Evolutionary conservation across 2,329 filamentous ascomycete species (phyloP).

Genomic region (Apiospora arundinis): DNA sequence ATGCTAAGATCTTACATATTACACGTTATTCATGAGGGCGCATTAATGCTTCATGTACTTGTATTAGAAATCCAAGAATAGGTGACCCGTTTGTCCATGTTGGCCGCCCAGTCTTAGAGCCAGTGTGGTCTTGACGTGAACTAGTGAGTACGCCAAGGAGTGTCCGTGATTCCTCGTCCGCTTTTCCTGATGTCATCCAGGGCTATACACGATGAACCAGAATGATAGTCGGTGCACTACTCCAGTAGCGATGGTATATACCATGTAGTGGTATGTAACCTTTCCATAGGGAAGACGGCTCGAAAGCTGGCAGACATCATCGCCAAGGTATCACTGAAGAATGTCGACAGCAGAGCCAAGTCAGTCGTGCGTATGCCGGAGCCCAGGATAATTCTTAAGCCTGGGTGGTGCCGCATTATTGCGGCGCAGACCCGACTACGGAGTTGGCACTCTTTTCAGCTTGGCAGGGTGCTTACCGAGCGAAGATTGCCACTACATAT

Average conservation of each 20-base stretch:
- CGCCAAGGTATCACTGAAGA: neutral
- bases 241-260: neutral
- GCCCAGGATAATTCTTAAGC: neutral
- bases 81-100: neutral
- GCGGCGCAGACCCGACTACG: neutral
- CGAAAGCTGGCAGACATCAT: neutral
- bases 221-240: slow-evolving; percentile 5
- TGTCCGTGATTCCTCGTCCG: slow-evolving; percentile 8
- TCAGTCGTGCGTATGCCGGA: neutral
- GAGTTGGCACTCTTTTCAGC: neutral
- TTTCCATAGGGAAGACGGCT: neutral
- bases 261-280: neutral
- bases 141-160: slow-evolving; percentile 4
- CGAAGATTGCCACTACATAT: neutral
- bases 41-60: neutral
- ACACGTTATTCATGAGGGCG: neutral
- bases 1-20: slow-evolving; percentile 15
- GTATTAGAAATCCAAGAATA: slow-evolving; percentile 5
- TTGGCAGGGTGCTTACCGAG: neutral
- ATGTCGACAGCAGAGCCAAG: neutral
- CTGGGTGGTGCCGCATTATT: slow-evolving; percentile 1
- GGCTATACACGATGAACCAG: neutral
- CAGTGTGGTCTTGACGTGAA: slow-evolving; percentile 8
- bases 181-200: slow-evolving; percentile 17
- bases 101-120: neutral